Evolutionary conservation across 257 asterid genomes (phyloP).

Genomic region (Solanum bulbocastanum): DNA sequence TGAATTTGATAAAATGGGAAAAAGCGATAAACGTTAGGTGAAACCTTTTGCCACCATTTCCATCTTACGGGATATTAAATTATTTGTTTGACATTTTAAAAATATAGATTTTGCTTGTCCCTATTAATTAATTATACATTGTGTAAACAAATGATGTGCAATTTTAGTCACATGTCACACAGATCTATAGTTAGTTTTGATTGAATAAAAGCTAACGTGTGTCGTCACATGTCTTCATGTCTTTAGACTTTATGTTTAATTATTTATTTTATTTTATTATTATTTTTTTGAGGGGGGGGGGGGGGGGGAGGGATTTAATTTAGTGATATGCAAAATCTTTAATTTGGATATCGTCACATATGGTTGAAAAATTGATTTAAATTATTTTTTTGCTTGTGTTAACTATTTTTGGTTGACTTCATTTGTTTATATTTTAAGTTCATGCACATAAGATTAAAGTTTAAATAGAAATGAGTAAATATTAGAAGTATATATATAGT

Average conservation of each 20-base stretch:
- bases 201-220: not conserved
- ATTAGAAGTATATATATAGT: too few relatives aligned
- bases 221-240: not conserved
- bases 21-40: not conserved
- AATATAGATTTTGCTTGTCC: not conserved
- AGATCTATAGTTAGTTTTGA: not conserved
- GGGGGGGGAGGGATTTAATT: too few relatives aligned
- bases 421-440: not conserved
- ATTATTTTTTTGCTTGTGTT: not conserved
- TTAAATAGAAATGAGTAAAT: too few relatives aligned
- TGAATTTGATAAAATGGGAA: not conserved
- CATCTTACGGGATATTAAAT: not conserved
- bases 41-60: not conserved
- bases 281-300: accelerated
- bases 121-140: conserved; percentile 19
- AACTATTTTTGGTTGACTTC: too few relatives aligned
- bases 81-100: conserved; percentile 2
- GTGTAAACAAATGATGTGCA: conserved; percentile 10
- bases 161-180: conserved; percentile 37
- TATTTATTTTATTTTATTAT: too few relatives aligned
- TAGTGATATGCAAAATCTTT: not conserved
- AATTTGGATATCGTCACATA: too few relatives aligned
- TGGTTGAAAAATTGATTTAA: not conserved
- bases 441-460: too few relatives aligned
- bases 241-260: too few relatives aligned